Percentiles rank a stretch among this genome's conserved stretches.
Conservation (phyloP, 192 early-diverging fungal genomes). For the Entophlyctis helioformis region DNA sequence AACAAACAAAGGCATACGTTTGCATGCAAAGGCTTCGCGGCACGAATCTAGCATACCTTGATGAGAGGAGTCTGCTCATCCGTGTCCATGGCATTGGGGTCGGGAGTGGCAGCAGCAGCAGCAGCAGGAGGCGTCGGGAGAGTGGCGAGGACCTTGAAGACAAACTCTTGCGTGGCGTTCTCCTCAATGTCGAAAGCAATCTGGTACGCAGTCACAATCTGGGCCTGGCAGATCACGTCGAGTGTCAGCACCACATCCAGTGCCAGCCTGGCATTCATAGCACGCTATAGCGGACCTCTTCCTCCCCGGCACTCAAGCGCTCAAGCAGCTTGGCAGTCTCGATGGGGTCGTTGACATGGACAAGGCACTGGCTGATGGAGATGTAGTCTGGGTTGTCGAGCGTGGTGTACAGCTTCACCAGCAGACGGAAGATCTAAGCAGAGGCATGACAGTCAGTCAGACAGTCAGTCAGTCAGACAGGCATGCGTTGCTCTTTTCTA, state of each 20-base stretch:
- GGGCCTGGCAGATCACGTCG: slow-evolving; percentile 23
- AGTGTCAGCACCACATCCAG: too few relatives aligned
- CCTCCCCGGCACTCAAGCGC: slow-evolving; percentile 44
- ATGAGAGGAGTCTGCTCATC: slow-evolving; percentile 27
- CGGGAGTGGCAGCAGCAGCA: slow-evolving; percentile 7
- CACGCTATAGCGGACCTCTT: slow-evolving; percentile 43
- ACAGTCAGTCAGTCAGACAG: too few relatives aligned
- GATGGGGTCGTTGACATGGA: slow-evolving; percentile 75
- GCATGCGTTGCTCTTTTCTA: too few relatives aligned
- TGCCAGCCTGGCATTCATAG: too few relatives aligned
- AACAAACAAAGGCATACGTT: too few relatives aligned
- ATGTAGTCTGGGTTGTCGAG: slow-evolving; percentile 82
- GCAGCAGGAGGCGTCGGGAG: slow-evolving; percentile 28
- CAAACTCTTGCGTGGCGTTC: slow-evolving; percentile 93
- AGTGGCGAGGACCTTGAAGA: slow-evolving; percentile 58
- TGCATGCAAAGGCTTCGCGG: too few relatives aligned
- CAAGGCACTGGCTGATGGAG: slow-evolving; percentile 79
- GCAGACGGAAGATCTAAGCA: slow-evolving; percentile 48
- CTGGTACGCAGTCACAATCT: slow-evolving; percentile 83
- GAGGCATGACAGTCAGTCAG: too few relatives aligned
- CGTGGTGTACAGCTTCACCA: slow-evolving; percentile 63
- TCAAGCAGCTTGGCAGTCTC: slow-evolving; percentile 64
- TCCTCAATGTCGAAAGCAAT: slow-evolving; percentile 96
- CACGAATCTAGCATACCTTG: not conserved
- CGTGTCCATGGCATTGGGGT: slow-evolving; percentile 37